Evolutionary conservation across 805 yeast species (phyloP).

Genomic region (Cyberlindnera sargentensis): DNA sequence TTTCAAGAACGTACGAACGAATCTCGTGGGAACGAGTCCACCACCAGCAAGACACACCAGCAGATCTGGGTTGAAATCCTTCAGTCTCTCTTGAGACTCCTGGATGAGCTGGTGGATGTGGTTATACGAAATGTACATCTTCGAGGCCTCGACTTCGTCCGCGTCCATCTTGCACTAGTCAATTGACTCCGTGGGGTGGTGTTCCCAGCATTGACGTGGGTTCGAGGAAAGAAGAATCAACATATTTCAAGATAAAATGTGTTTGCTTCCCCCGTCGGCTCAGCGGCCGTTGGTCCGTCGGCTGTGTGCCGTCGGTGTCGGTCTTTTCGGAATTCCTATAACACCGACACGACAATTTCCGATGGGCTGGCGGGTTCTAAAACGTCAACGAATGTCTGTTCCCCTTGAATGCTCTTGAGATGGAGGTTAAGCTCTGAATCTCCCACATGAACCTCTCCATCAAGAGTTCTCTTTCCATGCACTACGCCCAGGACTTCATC

Average conservation of each 20-base stretch:
- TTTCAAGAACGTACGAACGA: conserved; percentile 86
- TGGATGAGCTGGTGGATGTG: conserved; percentile 73
- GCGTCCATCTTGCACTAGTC: conserved; percentile 11
- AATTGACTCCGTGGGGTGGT: no score
- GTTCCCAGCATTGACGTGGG: no score
- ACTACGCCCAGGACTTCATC: conserved; percentile 47
- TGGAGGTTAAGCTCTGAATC: not conserved
- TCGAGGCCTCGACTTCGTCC: conserved; percentile 24
- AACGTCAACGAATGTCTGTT: no score
- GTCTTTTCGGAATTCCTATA: no score
- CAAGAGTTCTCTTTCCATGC: conserved; percentile 15
- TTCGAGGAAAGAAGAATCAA: no score
- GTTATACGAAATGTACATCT: conserved; percentile 74
- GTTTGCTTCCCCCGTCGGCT: no score
- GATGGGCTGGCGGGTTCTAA: no score
- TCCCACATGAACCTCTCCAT: conserved; percentile 2
- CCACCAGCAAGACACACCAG: conserved; percentile 97
- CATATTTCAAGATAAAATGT: no score
- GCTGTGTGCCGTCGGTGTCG: no score
- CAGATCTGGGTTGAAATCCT: conserved; percentile 73
- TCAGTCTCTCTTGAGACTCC: conserved; percentile 52
- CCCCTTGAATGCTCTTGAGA: no score
- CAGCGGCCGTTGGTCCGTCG: no score
- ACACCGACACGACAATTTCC: no score
- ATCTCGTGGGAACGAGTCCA: conserved; percentile 96